These are phyloP conservation scores for Colletotrichum orbiculare DNA, from an alignment of 2,329 filamentous ascomycete genomes.

Conservation along the genomic window DNA sequence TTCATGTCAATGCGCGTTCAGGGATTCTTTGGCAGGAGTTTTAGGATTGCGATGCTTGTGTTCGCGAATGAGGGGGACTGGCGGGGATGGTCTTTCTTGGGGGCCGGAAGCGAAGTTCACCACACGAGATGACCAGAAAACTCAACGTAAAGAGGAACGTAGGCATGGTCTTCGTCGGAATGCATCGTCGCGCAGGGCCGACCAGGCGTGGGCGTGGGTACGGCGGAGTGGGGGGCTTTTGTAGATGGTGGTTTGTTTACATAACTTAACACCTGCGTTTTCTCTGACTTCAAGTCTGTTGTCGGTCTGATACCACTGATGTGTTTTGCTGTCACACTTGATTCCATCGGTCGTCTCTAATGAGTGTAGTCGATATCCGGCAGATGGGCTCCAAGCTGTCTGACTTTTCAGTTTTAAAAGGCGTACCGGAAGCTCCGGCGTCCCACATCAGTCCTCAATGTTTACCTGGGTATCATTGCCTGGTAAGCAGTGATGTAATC, in stretches of 20 bases:
- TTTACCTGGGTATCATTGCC: no score
- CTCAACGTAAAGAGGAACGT: constrained; percentile 17
- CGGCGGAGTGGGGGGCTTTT: constrained; percentile 29
- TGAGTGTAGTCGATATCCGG: no score
- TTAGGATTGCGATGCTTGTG: constrained; percentile 37
- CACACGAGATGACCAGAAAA: constrained; percentile 26
- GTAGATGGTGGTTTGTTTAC: constrained; percentile 34
- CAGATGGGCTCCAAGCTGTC: no score
- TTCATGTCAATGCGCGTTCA: constrained; percentile 19
- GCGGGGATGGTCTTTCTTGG: constrained; percentile 24
- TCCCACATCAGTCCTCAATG: no score
- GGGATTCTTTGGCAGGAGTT: constrained; percentile 38
- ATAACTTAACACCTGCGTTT: constrained; percentile 35
- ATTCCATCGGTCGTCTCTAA: background rate
- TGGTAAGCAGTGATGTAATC: no score
- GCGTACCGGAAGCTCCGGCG: no score
- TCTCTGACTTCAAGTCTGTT: constrained; percentile 4
- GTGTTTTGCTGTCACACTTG: background rate
- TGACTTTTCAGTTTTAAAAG: no score
- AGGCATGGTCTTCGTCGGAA: constrained; percentile 19
- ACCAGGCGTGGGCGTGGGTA: constrained; percentile 15
- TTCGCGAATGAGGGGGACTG: constrained; percentile 35
- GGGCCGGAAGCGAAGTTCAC: constrained; percentile 20
- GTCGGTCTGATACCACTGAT: no score
- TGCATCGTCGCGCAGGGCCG: constrained; percentile 27